Evolutionary conservation across 306 rosid species (phyloP).

Genomic region (Prunus padus): DNA sequence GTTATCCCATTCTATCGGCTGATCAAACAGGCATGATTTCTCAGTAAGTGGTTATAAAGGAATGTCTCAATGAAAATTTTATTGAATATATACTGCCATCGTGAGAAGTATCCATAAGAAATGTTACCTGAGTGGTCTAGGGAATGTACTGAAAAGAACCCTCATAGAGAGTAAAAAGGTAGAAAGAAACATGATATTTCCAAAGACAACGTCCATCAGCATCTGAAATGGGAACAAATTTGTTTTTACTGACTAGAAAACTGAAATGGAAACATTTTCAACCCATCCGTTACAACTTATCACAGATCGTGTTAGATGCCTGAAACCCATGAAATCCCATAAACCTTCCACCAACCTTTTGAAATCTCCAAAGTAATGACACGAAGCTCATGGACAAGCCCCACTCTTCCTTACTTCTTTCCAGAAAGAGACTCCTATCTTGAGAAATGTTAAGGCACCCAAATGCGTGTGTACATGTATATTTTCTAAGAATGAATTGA

Average conservation of each 20-base stretch:
- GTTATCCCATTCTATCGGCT: not conserved
- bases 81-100: not conserved
- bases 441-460: conserved; percentile 43
- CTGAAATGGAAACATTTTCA: conserved; percentile 38
- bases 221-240: conserved; percentile 41
- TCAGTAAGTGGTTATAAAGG: not conserved
- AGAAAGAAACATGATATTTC: conserved; percentile 63
- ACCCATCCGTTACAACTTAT: not conserved
- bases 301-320: not conserved
- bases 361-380: conserved; percentile 53
- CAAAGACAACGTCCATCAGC: conserved; percentile 51
- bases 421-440: conserved; percentile 63
- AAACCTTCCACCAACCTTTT: conserved; percentile 45
- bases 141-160: conserved; percentile 47
- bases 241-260: not conserved
- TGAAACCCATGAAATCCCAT: conserved; percentile 13
- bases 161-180: conserved; percentile 50
- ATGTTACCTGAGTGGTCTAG: conserved; percentile 47
- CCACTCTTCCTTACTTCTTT: conserved; percentile 44
- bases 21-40: not conserved
- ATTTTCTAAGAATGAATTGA: conserved; percentile 9
- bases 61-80: not conserved
- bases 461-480: not conserved
- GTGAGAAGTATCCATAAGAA: not conserved
- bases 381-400: conserved; percentile 45